Evolutionary conservation across 768 basidiomycete genomes (phyloP), one percentile per base, ranked within the genome.

Genomic region (Podaxis sp.): DNA sequence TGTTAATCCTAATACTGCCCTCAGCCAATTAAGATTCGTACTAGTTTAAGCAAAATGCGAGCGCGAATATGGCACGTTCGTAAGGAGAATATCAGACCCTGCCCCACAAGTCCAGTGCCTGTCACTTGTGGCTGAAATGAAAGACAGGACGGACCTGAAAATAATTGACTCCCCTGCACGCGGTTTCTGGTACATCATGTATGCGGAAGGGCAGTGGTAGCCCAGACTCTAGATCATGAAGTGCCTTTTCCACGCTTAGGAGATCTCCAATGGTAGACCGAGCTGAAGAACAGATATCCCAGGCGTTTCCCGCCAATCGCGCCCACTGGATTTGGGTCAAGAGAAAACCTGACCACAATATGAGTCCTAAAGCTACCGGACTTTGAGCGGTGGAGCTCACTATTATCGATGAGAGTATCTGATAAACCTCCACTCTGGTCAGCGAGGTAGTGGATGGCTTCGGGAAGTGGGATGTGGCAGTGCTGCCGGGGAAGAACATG

Each of bases 251-350:
- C 42, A 57, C 13, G 13, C 40, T 19, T 28, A 30, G 26, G 28
- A 46, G 57, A 2, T 57, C 54, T n/a, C 36, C 36, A 38, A 39
- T 19, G 22, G 36, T 56, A 12, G 54, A 38, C 4, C 19, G 28
- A 19, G 4, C 22, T 46, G 44, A 46, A n/a, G 42, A 24, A 17
- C 26, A 57, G 2, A 44, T 17, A 19, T 46, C 44, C 57, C 59
- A 61, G 26, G 13, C 13, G 19, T 39, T 42, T 52, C 59, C 51
- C 24, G 24, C 38, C 8, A 52, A 30, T 13, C 49, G 38, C 17
- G 59, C 59, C 59, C 51, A 52, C 39, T 61, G 24, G 5, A 52
- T 61, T 19, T 61, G 51, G 12, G 33, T 22, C 22, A 53, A 36
- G 19, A 39, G 59, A 38, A 61, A 61, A 22, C 48, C 59, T 46